Percentiles rank a stretch among this genome's conserved stretches.
Evolutionary conservation across 257 asterid genomes (phyloP).

Genomic region (Hygrophila difformis): DNA sequence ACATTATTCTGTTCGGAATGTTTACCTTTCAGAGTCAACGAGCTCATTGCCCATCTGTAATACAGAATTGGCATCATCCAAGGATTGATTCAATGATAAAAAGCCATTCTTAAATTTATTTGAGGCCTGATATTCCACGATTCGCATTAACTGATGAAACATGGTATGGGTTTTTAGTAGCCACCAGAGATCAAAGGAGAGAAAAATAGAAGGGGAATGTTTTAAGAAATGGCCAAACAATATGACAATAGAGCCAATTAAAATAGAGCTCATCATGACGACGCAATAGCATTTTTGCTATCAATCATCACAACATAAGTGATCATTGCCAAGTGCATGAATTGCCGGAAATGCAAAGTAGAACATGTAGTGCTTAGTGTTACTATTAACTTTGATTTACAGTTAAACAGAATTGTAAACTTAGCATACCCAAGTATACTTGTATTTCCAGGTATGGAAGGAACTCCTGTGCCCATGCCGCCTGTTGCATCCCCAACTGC

Average conservation of each 20-base stretch:
- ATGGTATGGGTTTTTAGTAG: not conserved
- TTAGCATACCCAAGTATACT: slow-evolving; percentile 84
- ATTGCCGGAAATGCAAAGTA: not conserved
- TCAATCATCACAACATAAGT: slow-evolving; percentile 4
- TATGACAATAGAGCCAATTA: not conserved
- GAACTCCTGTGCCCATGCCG: slow-evolving; percentile 42
- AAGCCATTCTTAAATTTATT: not conserved
- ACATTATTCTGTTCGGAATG: slow-evolving; percentile 54
- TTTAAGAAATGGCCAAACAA: not conserved
- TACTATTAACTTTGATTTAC: not conserved
- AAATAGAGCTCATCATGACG: not conserved
- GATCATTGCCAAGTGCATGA: not conserved
- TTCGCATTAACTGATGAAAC: not conserved
- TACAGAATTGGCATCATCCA: slow-evolving; percentile 10
- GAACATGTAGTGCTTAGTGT: not conserved
- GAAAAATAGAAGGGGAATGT: not conserved
- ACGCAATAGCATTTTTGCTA: not conserved
- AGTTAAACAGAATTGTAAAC: not conserved
- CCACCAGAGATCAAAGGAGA: slow-evolving; percentile 1
- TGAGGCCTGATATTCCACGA: not conserved
- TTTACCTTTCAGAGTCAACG: slow-evolving; percentile 87
- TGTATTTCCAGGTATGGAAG: slow-evolving; percentile 82
- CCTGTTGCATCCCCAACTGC: slow-evolving; percentile 53
- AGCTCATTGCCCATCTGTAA: slow-evolving; percentile 99
- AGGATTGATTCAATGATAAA: too few relatives aligned